Percentiles rank a stretch among this genome's conserved stretches.
phyloP scores from a whole-genome alignment of 257 asterid genomes.

The Solanum bulbocastanum region DNA sequence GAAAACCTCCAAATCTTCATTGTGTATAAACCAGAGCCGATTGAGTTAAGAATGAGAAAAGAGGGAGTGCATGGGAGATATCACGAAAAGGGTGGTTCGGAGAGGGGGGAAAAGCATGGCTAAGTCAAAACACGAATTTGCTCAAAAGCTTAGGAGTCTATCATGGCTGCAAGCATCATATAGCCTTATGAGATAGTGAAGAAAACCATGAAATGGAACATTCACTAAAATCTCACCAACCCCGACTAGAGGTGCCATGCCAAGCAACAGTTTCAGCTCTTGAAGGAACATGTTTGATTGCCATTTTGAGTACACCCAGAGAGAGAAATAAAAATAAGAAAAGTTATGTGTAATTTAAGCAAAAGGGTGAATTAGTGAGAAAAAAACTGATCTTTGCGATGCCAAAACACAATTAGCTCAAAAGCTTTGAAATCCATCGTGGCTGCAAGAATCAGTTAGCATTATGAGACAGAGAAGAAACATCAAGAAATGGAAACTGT shows the following conservation, averaged over 20 bases:
- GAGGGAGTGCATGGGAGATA: too few species aligned
- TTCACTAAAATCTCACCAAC: background rate
- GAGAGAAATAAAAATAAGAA: background rate
- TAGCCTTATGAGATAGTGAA: background rate
- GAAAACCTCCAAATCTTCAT: too few species aligned
- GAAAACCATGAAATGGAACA: background rate
- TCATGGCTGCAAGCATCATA: too few species aligned
- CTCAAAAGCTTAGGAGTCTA: too few species aligned
- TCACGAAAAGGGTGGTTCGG: too few species aligned
- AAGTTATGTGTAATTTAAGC: background rate
- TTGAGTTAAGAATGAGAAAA: too few species aligned
- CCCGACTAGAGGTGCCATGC: background rate
- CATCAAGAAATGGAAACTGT: background rate
- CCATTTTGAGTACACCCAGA: background rate
- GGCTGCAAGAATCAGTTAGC: background rate
- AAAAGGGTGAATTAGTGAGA: background rate
- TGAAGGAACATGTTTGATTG: background rate
- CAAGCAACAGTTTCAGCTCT: background rate
- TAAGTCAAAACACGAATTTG: too few species aligned
- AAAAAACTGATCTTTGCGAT: background rate
- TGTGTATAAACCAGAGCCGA: too few species aligned
- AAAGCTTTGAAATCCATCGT: background rate
- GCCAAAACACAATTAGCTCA: background rate
- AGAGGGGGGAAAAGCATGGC: too few species aligned
- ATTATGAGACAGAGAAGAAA: background rate